Percentiles rank a stretch among this genome's conserved stretches.
phyloP scores from a whole-genome alignment of 805 yeast genomes.

The Wickerhamomyces strasburgensis region DNA sequence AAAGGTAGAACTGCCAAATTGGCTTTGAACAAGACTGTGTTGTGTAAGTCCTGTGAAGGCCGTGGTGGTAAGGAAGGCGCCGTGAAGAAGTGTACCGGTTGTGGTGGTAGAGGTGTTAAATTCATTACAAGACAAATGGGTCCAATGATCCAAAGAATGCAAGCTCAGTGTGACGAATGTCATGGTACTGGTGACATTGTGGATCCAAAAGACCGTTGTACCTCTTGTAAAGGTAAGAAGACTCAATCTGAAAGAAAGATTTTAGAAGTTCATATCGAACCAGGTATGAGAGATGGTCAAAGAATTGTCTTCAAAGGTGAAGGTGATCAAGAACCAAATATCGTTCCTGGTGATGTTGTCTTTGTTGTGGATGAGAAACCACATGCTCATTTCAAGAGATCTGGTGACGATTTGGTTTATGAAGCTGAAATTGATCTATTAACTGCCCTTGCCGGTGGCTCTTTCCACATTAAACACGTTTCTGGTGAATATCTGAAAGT shows the following conservation, averaged over 20 bases:
- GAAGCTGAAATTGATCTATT: constrained; percentile 85
- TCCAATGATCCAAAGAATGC: constrained; percentile 97
- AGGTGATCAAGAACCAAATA: constrained; percentile 95
- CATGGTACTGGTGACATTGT: constrained; percentile 87
- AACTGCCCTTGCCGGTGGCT: constrained; percentile 97
- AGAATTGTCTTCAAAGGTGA: constrained; percentile 87
- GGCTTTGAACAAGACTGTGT: constrained; percentile 86
- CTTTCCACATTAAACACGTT: constrained; percentile 79
- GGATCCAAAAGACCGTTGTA: constrained; percentile 84
- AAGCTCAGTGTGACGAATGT: constrained; percentile 89
- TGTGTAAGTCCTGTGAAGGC: constrained; percentile 88
- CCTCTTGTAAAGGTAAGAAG: constrained; percentile 83
- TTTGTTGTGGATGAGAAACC: constrained; percentile 89
- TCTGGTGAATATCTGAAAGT: constrained; percentile 89
- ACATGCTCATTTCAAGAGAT: constrained; percentile 77
- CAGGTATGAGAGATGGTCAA: constrained; percentile 96
- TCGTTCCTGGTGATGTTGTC: constrained; percentile 94
- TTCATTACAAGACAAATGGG: constrained; percentile 98
- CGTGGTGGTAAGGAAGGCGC: constrained; percentile 93
- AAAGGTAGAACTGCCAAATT: constrained; percentile 91
- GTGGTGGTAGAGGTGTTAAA: constrained; percentile 90
- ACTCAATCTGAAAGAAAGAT: constrained; percentile 84
- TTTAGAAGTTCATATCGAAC: constrained; percentile 88
- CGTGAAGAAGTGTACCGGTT: constrained; percentile 78
- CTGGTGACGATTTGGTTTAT: constrained; percentile 80